phyloP scores from a whole-genome alignment of 768 basidiomycete species.

The Trichaptum fuscoviolaceum region DNA sequence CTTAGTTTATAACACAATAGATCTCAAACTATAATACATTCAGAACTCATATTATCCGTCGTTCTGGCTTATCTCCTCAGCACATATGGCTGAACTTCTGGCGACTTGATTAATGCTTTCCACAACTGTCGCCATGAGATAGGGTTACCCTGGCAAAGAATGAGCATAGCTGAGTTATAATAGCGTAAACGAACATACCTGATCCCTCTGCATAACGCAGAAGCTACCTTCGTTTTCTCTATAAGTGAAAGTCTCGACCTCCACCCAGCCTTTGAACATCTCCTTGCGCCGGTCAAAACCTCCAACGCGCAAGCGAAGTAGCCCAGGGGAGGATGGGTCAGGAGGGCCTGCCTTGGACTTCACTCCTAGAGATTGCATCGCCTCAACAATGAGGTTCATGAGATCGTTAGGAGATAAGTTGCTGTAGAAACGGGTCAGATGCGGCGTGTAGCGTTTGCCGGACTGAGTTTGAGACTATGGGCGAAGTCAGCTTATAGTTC shows the following conservation, averaged over 20 bases:
- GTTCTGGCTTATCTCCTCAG: conserved; percentile 18
- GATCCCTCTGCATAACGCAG: conserved; percentile 64
- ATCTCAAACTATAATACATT: too few species aligned
- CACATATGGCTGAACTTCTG: conserved; percentile 55
- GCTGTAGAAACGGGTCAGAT: conserved; percentile 80
- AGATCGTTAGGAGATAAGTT: conserved; percentile 48
- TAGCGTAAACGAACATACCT: conserved; percentile 31
- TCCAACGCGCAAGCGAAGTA: conserved; percentile 52
- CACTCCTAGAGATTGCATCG: conserved; percentile 42
- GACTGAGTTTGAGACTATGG: conserved; percentile 78
- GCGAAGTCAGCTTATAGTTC: not conserved
- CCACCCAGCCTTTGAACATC: conserved; percentile 69
- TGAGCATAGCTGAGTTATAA: not conserved
- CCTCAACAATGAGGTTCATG: conserved; percentile 47
- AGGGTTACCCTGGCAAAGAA: conserved; percentile 56
- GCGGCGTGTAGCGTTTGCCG: conserved; percentile 66
- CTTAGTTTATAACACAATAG: too few species aligned
- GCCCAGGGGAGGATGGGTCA: conserved; percentile 10
- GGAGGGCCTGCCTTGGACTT: conserved; percentile 41
- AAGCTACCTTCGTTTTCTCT: conserved; percentile 51
- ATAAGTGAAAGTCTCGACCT: conserved; percentile 57
- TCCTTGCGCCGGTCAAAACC: conserved; percentile 61
- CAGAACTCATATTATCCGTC: too few species aligned
- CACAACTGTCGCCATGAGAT: conserved; percentile 76
- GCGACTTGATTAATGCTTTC: conserved; percentile 53